Percentiles rank a stretch among this genome's conserved stretches.
Conservation (phyloP, 2,329 filamentous ascomycete genomes). For the Fusarium sp. region DNA sequence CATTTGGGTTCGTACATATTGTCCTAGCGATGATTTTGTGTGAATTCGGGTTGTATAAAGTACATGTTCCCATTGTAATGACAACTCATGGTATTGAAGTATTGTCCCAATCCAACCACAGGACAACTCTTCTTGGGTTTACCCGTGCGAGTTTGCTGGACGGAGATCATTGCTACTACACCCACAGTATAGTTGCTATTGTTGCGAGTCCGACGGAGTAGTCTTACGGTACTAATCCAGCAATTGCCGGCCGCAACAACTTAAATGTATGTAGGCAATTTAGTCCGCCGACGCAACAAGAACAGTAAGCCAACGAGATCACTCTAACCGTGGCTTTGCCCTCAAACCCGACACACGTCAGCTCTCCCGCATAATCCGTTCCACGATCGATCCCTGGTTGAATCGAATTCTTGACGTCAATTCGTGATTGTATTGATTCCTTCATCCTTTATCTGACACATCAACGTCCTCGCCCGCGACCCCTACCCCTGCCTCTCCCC, state of each 20-base stretch:
- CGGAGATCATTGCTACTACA: no score
- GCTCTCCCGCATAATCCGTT: constrained; percentile 16
- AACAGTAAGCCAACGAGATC: constrained; percentile 11
- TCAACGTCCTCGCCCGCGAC: constrained; percentile 47
- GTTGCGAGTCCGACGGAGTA: not conserved
- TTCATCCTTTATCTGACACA: constrained; percentile 33
- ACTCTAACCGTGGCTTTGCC: not conserved
- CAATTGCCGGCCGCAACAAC: not conserved
- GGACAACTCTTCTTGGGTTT: not conserved
- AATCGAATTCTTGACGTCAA: constrained; percentile 10
- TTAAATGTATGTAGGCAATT: not conserved
- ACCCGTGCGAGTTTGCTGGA: no score
- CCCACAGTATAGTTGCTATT: not conserved
- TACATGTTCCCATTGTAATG: no score
- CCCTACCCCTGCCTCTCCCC: constrained; percentile 48
- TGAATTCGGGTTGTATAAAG: no score
- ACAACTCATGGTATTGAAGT: no score
- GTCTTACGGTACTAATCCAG: not conserved
- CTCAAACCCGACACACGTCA: constrained; percentile 18
- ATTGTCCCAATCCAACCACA: no score
- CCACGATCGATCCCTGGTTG: not conserved
- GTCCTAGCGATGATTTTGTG: no score
- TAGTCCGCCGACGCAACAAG: not conserved
- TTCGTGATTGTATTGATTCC: constrained; percentile 30
- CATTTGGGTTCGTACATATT: not conserved